Base-by-base conservation (phyloP, 2,329 filamentous ascomycete genomes). In the Diaporthe sp. region DNA sequence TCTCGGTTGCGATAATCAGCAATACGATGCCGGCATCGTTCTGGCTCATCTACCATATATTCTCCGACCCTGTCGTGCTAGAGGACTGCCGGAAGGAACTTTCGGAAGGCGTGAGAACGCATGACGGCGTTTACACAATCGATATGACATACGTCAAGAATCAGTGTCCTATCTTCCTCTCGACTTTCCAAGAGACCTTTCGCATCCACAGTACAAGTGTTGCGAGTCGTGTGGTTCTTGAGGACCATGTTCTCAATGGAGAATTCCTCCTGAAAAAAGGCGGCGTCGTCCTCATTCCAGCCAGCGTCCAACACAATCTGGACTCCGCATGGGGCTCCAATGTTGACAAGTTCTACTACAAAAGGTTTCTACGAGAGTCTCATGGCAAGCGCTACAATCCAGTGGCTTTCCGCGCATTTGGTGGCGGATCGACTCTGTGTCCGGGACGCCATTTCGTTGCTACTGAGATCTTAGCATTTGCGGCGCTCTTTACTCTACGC, bases 1-100 rank as follows among this genome's bases (percentile, higher is more conserved):
- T 80, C 0, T 78, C 80, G 1, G 78, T 86, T 71, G 85, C 82
- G 0, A 79, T 85, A 67, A 78, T 87, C 4, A 80, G 80, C 57
- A 87, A 85, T 73, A 84, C 83, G 0, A 77, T 80, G 0, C 82
- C 84, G 2, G 79, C 84, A 0, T 53, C 81, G 0, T 86, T 86
- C 76, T 87, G 85, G 86, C 78, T 83, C 6, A 44, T 85, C 2
- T 83, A 80, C 39, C 81, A 83, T 67, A 78, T 86, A 22, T 81
- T 82, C 53, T 84, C 84, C 0, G 74, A 84, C 42, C 80, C 82
- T 0, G 51, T 55, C 0, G 76, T 84, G 0, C 77, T 86, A 1
- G 49, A 62, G 2, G 79, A 80, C 1, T 80, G 82, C 51, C 82
- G 85, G 3, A 7, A 19, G 8, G 76, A 78, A 37, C 17, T 78